phyloP scores from a whole-genome alignment of 192 early-diverging fungal species.

The Linderina pennispora region DNA sequence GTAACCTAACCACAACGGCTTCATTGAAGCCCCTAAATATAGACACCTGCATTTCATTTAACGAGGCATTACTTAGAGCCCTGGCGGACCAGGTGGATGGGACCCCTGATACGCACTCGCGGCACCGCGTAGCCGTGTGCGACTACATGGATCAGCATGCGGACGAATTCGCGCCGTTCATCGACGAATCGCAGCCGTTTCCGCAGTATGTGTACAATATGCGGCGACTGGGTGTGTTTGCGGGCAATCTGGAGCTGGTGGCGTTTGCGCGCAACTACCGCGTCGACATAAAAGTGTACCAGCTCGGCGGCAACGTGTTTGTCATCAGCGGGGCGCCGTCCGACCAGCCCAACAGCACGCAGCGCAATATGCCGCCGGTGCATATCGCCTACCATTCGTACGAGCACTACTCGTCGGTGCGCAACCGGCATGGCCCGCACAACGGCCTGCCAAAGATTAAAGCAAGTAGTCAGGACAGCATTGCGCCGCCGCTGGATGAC shows the following conservation, averaged over 20 bases:
- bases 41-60: constrained; percentile 1
- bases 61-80: constrained; percentile 27
- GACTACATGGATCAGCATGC: constrained; percentile 53
- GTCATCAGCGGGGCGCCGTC: constrained; percentile 59
- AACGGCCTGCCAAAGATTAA: constrained; percentile 58
- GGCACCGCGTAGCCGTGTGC: constrained; percentile 53
- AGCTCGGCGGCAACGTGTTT: constrained; percentile 59
- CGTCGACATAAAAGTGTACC: constrained; percentile 66
- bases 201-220: constrained; percentile 54
- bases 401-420: constrained; percentile 72
- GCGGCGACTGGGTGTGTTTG: constrained; percentile 56
- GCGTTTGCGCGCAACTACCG: constrained; percentile 58
- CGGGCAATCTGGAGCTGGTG: constrained; percentile 69
- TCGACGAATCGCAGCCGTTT: constrained; percentile 57
- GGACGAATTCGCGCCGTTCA: constrained; percentile 57
- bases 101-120: constrained; percentile 47
- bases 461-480: constrained; percentile 8
- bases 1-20: too few relatives aligned
- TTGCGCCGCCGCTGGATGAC: constrained; percentile 1
- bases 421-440: constrained; percentile 58
- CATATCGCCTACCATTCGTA: constrained; percentile 74
- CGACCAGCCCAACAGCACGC: constrained; percentile 23
- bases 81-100: constrained; percentile 68
- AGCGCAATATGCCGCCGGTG: constrained; percentile 43
- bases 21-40: too few relatives aligned